These are phyloP conservation scores for Skeletonema potamos DNA, from an alignment of 108 stramenopile genomes.

Conservation along the genomic window DNA sequence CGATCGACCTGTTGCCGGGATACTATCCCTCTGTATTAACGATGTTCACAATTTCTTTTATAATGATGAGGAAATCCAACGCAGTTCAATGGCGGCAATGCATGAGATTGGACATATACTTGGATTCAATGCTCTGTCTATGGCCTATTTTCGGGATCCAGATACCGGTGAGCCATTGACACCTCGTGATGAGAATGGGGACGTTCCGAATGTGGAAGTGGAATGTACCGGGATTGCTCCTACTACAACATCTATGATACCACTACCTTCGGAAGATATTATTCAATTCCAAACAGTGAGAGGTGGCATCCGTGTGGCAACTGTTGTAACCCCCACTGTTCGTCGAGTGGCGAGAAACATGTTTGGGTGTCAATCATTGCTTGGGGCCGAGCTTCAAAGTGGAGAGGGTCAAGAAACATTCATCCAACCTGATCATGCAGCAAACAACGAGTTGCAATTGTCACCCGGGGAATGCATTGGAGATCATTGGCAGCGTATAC, in stretches of 20 bases:
- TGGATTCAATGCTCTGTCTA: slow-evolving; percentile 72
- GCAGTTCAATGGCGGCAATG: slow-evolving; percentile 70
- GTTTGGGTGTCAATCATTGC: slow-evolving; percentile 74
- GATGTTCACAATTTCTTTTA: slow-evolving; percentile 58
- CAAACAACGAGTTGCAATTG: slow-evolving; percentile 15
- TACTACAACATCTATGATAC: slow-evolving; percentile 42
- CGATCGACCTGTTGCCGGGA: slow-evolving; percentile 79
- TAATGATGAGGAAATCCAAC: slow-evolving; percentile 28
- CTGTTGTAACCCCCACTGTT: slow-evolving; percentile 78
- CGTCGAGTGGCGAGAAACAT: slow-evolving; percentile 76
- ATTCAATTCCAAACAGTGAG: slow-evolving; percentile 62
- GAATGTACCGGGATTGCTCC: slow-evolving; percentile 53
- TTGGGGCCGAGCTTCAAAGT: slow-evolving; percentile 80
- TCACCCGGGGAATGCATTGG: slow-evolving; percentile 65
- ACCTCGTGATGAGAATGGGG: slow-evolving; percentile 50
- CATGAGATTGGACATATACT: slow-evolving; percentile 83
- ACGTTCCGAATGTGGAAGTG: slow-evolving; percentile 53
- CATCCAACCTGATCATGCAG: slow-evolving; percentile 19
- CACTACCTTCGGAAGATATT: slow-evolving; percentile 71
- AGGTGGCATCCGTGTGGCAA: slow-evolving; percentile 78
- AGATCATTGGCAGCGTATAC: slow-evolving; percentile 80
- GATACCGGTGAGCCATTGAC: slow-evolving; percentile 76
- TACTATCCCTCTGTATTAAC: slow-evolving; percentile 72
- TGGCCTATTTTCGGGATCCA: slow-evolving; percentile 77
- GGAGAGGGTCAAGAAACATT: slow-evolving; percentile 31